These are phyloP conservation scores for Macaranga tanarius DNA, from an alignment of 441 rosid genomes.

Conservation along the genomic window DNA sequence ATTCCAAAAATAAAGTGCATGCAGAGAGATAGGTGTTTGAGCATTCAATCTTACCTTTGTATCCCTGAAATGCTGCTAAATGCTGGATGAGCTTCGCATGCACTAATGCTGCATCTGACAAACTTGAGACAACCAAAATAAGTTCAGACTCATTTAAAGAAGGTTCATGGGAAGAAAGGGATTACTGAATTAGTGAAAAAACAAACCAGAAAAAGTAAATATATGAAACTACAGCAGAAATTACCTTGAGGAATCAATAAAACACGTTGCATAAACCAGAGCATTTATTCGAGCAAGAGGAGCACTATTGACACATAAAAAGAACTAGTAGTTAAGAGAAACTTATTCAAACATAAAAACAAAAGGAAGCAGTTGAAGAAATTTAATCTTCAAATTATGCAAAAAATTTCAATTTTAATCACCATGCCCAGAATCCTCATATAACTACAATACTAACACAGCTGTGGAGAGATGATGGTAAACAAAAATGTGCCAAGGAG, in stretches of 20 bases:
- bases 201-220: not conserved
- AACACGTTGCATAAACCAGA: slow-evolving; percentile 77
- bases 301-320: slow-evolving; percentile 46
- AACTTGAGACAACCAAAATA: slow-evolving; percentile 47
- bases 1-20: slow-evolving; percentile 7
- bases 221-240: slow-evolving; percentile 14
- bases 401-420: not conserved
- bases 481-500: not conserved
- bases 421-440: not conserved
- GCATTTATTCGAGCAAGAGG: slow-evolving; percentile 87
- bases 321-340: not conserved
- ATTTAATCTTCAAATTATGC: not conserved
- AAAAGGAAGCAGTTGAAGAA: not conserved
- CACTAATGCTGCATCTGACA: slow-evolving; percentile 84
- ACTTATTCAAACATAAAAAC: slow-evolving; percentile 8
- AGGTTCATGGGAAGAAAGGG: not conserved
- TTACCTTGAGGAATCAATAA: slow-evolving; percentile 78
- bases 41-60: slow-evolving; percentile 63
- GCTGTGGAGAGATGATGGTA: not conserved
- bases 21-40: slow-evolving; percentile 12
- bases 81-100: slow-evolving; percentile 89
- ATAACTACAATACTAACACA: not conserved
- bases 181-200: slow-evolving; percentile 6
- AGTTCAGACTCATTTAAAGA: slow-evolving; percentile 15
- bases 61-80: slow-evolving; percentile 83